A percentile compares a stretch with the other conserved stretches of the same genome.
Conservation (phyloP, 2,329 filamentous ascomycete genomes). For the Aureobasidium pullulans region DNA sequence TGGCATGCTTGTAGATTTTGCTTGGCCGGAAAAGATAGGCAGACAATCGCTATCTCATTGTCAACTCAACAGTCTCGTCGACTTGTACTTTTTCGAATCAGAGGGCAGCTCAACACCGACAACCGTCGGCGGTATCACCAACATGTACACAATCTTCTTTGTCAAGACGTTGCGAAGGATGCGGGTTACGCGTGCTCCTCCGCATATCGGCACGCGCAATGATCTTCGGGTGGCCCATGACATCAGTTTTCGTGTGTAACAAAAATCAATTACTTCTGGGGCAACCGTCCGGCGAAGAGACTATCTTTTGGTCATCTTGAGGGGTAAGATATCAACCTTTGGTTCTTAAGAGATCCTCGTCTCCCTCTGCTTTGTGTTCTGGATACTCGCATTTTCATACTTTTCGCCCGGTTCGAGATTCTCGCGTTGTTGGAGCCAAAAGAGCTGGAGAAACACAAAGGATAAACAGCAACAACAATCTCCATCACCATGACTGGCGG, state of each 20-base stretch:
- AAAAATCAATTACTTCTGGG: constrained; percentile 8
- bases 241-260: constrained; percentile 1
- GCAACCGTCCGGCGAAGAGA: not conserved
- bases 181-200: not conserved
- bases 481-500: constrained; percentile 5
- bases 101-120: not conserved
- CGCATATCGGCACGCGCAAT: constrained; percentile 7
- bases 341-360: not conserved
- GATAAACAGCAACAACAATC: not conserved
- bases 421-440: not conserved
- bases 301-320: constrained; percentile 12
- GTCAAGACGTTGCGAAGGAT: constrained; percentile 9
- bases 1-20: not conserved
- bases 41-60: not conserved
- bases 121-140: not conserved
- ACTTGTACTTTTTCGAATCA: not conserved
- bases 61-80: not conserved
- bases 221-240: constrained; percentile 2
- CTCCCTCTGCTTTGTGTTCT: not conserved
- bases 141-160: constrained; percentile 9
- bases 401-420: not conserved
- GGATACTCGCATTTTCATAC: not conserved
- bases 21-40: not conserved
- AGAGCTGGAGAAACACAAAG: not conserved
- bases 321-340: constrained; percentile 3